These are phyloP conservation scores for Zhuliangozyma blackwelliae DNA, from an alignment of 1,139 yeast species.

Conservation along the genomic window DNA sequence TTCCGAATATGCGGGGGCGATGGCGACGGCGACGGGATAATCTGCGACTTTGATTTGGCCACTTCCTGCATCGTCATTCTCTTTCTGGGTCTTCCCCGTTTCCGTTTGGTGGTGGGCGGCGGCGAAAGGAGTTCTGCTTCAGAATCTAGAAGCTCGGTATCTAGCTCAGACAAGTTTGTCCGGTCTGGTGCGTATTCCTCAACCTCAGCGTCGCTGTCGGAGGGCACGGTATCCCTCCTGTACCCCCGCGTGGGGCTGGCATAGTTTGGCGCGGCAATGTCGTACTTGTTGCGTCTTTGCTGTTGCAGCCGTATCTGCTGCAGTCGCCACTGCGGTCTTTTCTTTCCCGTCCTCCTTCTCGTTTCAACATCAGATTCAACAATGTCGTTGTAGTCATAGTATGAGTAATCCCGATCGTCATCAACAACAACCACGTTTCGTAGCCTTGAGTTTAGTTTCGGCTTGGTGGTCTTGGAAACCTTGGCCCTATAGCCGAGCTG, in stretches of 20 bases:
- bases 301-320: too few relatives aligned
- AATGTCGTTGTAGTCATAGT: conserved; percentile 4
- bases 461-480: background rate
- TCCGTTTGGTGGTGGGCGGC: conserved; percentile 15
- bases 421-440: conserved; percentile 4
- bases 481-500: too few relatives aligned
- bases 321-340: too few relatives aligned
- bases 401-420: conserved; percentile 7
- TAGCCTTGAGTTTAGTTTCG: too few relatives aligned
- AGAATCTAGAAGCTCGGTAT: conserved; percentile 5
- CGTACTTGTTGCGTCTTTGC: too few relatives aligned
- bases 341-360: conserved; percentile 32
- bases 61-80: conserved; percentile 1
- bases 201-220: conserved; percentile 1
- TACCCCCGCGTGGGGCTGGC: background rate
- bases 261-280: too few relatives aligned
- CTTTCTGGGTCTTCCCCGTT: background rate
- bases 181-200: background rate
- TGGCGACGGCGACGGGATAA: background rate
- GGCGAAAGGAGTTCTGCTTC: conserved; percentile 15
- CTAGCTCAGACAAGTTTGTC: conserved; percentile 7
- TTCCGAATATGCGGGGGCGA: background rate
- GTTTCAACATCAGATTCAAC: conserved; percentile 1
- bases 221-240: conserved; percentile 1
- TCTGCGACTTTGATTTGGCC: background rate